Evolutionary conservation across 345 rosid species (phyloP), one percentile per base, ranked within the genome.

Genomic region (Fremontodendron californicum): DNA sequence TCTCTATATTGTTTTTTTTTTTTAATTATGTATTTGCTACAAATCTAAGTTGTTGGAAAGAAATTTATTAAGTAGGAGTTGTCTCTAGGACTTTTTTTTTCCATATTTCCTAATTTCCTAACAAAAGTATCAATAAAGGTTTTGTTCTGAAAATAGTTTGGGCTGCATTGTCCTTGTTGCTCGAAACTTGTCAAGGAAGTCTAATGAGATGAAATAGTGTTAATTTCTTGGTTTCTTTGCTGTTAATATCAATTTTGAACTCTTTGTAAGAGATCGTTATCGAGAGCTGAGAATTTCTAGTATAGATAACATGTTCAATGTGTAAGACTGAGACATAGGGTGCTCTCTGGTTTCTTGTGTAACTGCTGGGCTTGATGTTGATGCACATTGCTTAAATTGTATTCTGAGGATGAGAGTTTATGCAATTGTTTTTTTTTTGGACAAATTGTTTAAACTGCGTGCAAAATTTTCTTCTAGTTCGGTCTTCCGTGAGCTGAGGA

Each of bases 401-500:
- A 31, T 48, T 18, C 10, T 58, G 45, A 64, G 71, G 6, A 11
- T 42, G 2, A 67, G 71, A 67, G 12, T 1, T 42, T 2, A 31
- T 42, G 31, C 33, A n/a, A n/a, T n/a, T n/a, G n/a, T 23, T 42
- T 19, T 40, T 9, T 9, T 40, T 42, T 42, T 10, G 19, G 23
- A n/a, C n/a, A n/a, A 70, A 70, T 81, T 62, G 48, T 66, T 61
- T 10, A 40, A 60, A 35, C 27, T 75, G 52, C 77, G 12, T 79
- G 55, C 18, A 18, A 33, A 61, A 73, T 75, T 37, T 79, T 64
- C 67, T 66, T 73, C 43, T 85, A 96, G 99, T 77, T 93, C 97
- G 8, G 88, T 88, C 66, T 93, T 91, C 78, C 84, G 97, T 75
- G 99, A 96, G 87, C 82, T 93, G 83, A 93, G 85, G 85, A 88